phyloP scores from a whole-genome alignment of 2,329 filamentous ascomycete genomes.

The Pseudofabraea citricarpa region DNA sequence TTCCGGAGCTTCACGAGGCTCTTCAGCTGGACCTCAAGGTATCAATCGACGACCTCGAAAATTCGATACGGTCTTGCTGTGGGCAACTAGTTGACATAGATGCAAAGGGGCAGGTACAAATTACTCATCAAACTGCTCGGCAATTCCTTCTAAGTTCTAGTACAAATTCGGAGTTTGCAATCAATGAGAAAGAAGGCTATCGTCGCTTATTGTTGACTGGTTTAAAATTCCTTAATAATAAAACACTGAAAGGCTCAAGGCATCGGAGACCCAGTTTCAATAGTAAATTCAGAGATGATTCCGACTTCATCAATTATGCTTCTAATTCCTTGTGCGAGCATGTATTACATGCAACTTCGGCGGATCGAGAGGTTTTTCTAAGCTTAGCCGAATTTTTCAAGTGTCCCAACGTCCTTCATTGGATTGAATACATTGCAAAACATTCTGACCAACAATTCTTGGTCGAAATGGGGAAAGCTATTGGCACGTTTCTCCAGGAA shows the following conservation, averaged over 20 bases:
- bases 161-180: conserved; percentile 19
- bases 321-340: conserved; percentile 22
- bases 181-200: conserved; percentile 18
- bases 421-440: conserved; percentile 24
- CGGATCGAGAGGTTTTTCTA: conserved; percentile 14
- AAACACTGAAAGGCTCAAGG: conserved; percentile 11
- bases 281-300: background rate
- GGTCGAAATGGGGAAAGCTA: conserved; percentile 16
- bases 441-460: conserved; percentile 16
- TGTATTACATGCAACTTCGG: conserved; percentile 10
- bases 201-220: conserved; percentile 21
- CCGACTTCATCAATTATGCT: conserved; percentile 19
- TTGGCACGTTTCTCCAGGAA: conserved; percentile 18
- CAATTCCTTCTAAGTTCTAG: conserved; percentile 23
- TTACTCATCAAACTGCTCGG: conserved; percentile 25
- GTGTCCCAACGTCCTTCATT: conserved; percentile 18
- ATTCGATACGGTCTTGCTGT: conserved; percentile 23
- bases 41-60: conserved; percentile 14
- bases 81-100: conserved; percentile 27
- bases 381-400: conserved; percentile 20
- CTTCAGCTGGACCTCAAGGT: conserved; percentile 24
- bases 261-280: background rate
- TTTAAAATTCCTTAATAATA: conserved; percentile 17
- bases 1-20: conserved; percentile 24
- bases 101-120: conserved; percentile 11